Conservation (phyloP, 306 rosid genomes). For the Cicer bijugum region DNA sequence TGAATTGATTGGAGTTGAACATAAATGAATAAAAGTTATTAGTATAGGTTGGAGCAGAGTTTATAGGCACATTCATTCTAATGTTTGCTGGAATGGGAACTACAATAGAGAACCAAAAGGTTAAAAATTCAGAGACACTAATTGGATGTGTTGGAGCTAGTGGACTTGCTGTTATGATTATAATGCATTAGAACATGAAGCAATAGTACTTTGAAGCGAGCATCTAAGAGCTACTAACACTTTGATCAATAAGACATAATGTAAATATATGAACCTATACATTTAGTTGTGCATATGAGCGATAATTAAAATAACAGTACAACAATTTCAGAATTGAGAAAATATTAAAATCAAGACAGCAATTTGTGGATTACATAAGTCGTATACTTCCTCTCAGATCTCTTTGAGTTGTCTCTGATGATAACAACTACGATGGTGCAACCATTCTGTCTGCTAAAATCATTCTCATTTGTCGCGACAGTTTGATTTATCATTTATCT, state of each 20-base stretch:
- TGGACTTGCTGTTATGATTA: constrained; percentile 82
- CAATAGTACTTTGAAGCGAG: not conserved
- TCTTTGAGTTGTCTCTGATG: too few relatives aligned
- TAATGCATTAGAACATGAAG: constrained; percentile 44
- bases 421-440: too few relatives aligned
- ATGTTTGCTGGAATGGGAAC: constrained; percentile 77
- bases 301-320: not conserved
- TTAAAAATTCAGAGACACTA: constrained; percentile 61
- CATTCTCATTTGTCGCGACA: too few relatives aligned
- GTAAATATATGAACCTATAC: not conserved
- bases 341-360: too few relatives aligned
- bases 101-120: constrained; percentile 79
- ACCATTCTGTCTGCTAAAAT: too few relatives aligned
- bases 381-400: too few relatives aligned
- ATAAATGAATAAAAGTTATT: too few relatives aligned
- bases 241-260: not conserved
- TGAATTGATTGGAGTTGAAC: too few relatives aligned
- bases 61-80: constrained; percentile 73
- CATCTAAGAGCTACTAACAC: not conserved
- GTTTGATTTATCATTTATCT: too few relatives aligned
- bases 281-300: not conserved
- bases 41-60: constrained; percentile 87
- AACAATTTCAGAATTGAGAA: too few relatives aligned
- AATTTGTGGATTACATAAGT: too few relatives aligned
- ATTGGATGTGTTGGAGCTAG: constrained; percentile 72